phyloP scores from a whole-genome alignment of 768 basidiomycete species.

The Tylopilus vinaceipallidus region DNA sequence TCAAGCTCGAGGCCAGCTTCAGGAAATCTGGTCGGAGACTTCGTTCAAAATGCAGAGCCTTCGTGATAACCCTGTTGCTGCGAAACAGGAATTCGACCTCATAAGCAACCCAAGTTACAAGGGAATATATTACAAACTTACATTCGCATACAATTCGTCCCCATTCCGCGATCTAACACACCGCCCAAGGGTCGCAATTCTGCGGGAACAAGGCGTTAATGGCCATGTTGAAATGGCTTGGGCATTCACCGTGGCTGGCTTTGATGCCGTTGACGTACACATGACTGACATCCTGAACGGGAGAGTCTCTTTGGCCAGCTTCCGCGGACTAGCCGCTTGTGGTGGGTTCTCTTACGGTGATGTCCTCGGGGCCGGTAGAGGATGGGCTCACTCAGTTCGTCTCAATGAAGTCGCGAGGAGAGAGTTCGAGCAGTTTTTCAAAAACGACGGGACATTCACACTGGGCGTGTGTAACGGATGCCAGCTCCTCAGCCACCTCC shows the following conservation, averaged over 20 bases:
- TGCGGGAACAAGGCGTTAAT: conserved; percentile 98
- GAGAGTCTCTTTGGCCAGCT: conserved; percentile 54
- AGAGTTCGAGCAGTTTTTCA: conserved; percentile 83
- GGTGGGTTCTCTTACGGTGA: conserved; percentile 99
- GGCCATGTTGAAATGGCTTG: conserved; percentile 99
- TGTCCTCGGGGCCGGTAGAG: conserved; percentile 94
- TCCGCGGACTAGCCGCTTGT: conserved; percentile 91
- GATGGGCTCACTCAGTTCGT: conserved; percentile 96
- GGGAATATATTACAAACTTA: conserved; percentile 79
- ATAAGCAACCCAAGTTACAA: conserved; percentile 55
- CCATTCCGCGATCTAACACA: conserved; percentile 39
- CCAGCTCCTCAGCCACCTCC: conserved; percentile 90
- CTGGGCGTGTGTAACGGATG: conserved; percentile 98
- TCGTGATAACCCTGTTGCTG: conserved; percentile 77
- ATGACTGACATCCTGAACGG: conserved; percentile 95
- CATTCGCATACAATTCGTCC: conserved; percentile 42
- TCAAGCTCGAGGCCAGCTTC: conserved; percentile 66
- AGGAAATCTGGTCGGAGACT: conserved; percentile 91
- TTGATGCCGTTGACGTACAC: conserved; percentile 94
- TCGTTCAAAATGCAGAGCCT: conserved; percentile 88
- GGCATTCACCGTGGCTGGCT: conserved; percentile 92
- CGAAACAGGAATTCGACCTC: conserved; percentile 78
- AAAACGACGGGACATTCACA: conserved; percentile 77
- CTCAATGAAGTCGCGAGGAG: conserved; percentile 72
- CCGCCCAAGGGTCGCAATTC: conserved; percentile 88